Conservation (phyloP, 805 yeast species). For the Grigorovia yakushimaensis region DNA sequence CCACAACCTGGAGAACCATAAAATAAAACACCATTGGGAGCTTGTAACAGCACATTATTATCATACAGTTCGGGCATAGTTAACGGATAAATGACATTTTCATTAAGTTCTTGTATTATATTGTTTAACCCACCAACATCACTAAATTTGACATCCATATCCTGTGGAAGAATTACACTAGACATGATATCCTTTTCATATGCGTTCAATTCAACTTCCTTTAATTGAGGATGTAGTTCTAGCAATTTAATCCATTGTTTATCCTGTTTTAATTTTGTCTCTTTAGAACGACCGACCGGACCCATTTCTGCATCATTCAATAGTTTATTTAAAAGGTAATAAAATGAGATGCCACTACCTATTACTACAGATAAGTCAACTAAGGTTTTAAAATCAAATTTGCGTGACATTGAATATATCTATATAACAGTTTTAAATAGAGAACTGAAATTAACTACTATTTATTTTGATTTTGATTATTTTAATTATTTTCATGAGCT, state of each 20-base stretch:
- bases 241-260: constrained; percentile 49
- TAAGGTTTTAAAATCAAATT: constrained; percentile 31
- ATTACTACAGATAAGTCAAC: constrained; percentile 41
- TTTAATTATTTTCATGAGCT: background rate
- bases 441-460: background rate
- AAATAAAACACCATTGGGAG: constrained; percentile 88
- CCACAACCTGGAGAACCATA: constrained; percentile 99
- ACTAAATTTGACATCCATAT: constrained; percentile 60
- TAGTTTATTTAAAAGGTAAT: constrained; percentile 45
- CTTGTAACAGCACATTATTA: constrained; percentile 65
- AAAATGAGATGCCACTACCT: constrained; percentile 63
- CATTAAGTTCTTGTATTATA: constrained; percentile 76
- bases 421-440: no score
- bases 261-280: constrained; percentile 50
- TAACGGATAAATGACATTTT: constrained; percentile 80
- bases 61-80: constrained; percentile 65
- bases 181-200: constrained; percentile 75
- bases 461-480: no score
- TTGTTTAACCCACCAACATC: constrained; percentile 86
- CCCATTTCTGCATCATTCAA: constrained; percentile 36
- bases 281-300: constrained; percentile 39
- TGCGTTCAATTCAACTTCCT: constrained; percentile 41
- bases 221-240: constrained; percentile 47
- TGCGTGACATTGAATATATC: constrained; percentile 24
- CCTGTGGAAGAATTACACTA: constrained; percentile 75